Evolutionary conservation across 106 monocot genomes (phyloP).

Genomic region (Xerophyta viscosa): DNA sequence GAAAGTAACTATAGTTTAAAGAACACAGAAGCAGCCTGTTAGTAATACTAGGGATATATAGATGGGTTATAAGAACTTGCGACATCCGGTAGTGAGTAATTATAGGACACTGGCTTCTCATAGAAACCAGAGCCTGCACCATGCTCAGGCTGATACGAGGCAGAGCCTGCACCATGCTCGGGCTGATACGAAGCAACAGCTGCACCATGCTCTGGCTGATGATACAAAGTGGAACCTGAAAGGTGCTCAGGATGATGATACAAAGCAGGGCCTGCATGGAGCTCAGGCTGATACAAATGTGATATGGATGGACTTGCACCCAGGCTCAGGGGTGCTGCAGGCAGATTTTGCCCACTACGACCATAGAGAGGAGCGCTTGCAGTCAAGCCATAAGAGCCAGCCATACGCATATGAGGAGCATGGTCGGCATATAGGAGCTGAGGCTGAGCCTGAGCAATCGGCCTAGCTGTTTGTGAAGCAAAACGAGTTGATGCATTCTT

Average conservation of each 20-base stretch:
- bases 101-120: constrained; percentile 22
- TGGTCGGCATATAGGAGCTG: constrained; percentile 17
- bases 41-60: constrained; percentile 8
- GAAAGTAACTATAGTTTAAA: no score
- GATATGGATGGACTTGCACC: constrained; percentile 22
- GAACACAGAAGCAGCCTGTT: no score
- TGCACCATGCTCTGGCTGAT: constrained; percentile 13
- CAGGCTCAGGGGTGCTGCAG: constrained; percentile 11
- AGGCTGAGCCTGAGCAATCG: constrained; percentile 12
- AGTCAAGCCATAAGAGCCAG: constrained; percentile 23
- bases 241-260: background rate
- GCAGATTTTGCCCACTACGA: constrained; percentile 9
- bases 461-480: constrained; percentile 4
- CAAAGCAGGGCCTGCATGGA: constrained; percentile 15
- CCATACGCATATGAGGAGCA: constrained; percentile 20
- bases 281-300: constrained; percentile 20
- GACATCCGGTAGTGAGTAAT: constrained; percentile 3
- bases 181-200: constrained; percentile 13
- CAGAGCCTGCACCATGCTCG: constrained; percentile 4
- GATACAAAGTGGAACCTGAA: constrained; percentile 13
- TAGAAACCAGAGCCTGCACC: constrained; percentile 17
- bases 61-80: constrained; percentile 7
- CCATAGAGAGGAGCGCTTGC: constrained; percentile 13
- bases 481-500: constrained; percentile 1
- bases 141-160: constrained; percentile 19